A percentile compares a stretch with the other conserved stretches of the same genome.
phyloP scores from a whole-genome alignment of 2,329 filamentous ascomycete genomes.

The Knufia fluminis region DNA sequence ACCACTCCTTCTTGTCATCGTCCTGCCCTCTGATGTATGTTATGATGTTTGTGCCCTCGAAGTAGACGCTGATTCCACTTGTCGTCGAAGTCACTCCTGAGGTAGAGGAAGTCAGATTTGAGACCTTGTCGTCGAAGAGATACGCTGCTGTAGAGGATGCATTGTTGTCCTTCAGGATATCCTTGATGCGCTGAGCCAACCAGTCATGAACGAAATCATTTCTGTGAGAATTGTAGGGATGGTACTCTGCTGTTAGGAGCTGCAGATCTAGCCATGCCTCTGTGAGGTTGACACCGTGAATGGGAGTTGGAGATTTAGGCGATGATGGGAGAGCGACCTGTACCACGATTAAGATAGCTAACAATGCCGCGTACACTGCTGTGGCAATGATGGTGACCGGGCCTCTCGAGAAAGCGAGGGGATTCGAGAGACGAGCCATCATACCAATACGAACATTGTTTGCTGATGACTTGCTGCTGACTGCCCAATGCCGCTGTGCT shows the following conservation, averaged over 20 bases:
- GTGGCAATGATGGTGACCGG: constrained; percentile 75
- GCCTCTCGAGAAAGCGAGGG: constrained; percentile 65
- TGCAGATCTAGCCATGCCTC: constrained; percentile 82
- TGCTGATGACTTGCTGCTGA: background rate
- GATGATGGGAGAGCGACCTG: constrained; percentile 66
- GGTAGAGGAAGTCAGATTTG: constrained; percentile 65
- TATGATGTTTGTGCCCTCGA: constrained; percentile 85
- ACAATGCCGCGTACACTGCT: constrained; percentile 65
- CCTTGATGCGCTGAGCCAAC: constrained; percentile 60
- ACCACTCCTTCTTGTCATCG: constrained; percentile 66
- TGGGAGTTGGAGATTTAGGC: constrained; percentile 45
- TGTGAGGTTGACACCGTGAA: constrained; percentile 64
- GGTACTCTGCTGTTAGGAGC: constrained; percentile 62
- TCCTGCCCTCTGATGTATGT: constrained; percentile 79
- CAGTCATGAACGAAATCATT: constrained; percentile 76
- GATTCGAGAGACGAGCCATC: constrained; percentile 28
- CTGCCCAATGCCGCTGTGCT: background rate
- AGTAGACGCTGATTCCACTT: constrained; percentile 56
- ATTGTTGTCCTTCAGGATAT: constrained; percentile 57
- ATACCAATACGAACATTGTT: background rate
- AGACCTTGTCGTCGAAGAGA: constrained; percentile 67
- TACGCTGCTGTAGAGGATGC: constrained; percentile 35
- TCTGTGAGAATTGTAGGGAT: constrained; percentile 77
- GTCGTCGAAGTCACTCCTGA: constrained; percentile 31
- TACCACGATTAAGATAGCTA: constrained; percentile 61